phyloP scores from a whole-genome alignment of 2,329 filamentous ascomycete species.

The Botrytis cinerea region DNA sequence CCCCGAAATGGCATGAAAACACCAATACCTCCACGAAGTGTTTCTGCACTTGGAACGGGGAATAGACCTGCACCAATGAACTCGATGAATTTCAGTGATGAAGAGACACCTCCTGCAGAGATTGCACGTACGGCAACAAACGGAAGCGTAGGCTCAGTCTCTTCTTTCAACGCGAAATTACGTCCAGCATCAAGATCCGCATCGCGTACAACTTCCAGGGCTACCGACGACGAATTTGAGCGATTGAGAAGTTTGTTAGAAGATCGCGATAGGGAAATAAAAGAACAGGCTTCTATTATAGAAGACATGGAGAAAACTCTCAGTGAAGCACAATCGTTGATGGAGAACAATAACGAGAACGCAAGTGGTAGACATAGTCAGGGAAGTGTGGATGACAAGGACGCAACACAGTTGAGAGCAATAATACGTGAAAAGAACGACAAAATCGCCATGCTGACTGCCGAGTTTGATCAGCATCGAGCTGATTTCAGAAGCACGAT shows the following conservation, averaged over 20 bases:
- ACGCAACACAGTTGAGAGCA: slow-evolving; percentile 75
- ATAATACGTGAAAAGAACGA: slow-evolving; percentile 93
- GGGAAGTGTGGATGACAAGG: slow-evolving; percentile 64
- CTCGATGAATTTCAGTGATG: slow-evolving; percentile 54
- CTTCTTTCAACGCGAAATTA: slow-evolving; percentile 55
- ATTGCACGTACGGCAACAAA: slow-evolving; percentile 53
- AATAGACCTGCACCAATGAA: slow-evolving; percentile 42
- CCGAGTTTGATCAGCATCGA: slow-evolving; percentile 91
- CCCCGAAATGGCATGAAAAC: slow-evolving; percentile 51
- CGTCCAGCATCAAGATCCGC: slow-evolving; percentile 47
- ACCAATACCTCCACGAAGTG: slow-evolving; percentile 58
- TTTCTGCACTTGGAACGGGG: slow-evolving; percentile 56
- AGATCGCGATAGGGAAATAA: slow-evolving; percentile 83
- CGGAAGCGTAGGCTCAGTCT: slow-evolving; percentile 55
- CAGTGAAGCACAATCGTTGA: slow-evolving; percentile 75
- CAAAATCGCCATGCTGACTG: slow-evolving; percentile 87
- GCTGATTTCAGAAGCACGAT: slow-evolving; percentile 97
- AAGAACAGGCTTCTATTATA: slow-evolving; percentile 79
- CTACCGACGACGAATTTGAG: slow-evolving; percentile 70
- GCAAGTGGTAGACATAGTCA: slow-evolving; percentile 48
- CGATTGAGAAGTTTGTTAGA: slow-evolving; percentile 72
- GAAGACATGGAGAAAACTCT: slow-evolving; percentile 88
- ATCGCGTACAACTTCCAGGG: slow-evolving; percentile 45
- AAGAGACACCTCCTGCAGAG: slow-evolving; percentile 57
- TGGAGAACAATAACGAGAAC: slow-evolving; percentile 56